Percentiles rank a stretch among this genome's conserved stretches.
Evolutionary conservation across 805 yeast species (phyloP).

Genomic region (Metschnikowia bowlesiae): DNA sequence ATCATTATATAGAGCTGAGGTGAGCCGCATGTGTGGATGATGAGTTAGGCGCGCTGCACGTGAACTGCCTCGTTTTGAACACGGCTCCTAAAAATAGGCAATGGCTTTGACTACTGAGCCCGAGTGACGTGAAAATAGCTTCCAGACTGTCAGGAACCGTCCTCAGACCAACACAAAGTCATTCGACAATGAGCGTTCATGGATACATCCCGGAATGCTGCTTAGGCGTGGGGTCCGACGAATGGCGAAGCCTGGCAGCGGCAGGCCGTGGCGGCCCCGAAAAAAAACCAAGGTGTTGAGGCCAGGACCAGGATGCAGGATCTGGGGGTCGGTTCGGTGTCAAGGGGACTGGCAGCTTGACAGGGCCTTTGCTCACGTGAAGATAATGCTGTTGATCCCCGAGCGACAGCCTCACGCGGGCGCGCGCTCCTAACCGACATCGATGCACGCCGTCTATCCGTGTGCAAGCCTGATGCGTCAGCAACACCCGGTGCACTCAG

Average conservation of each 20-base stretch:
- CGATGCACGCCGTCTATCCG: background rate
- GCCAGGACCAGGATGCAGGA: background rate
- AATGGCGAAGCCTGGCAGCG: too few relatives aligned
- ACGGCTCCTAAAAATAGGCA: background rate
- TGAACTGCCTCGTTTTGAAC: background rate
- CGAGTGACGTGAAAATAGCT: too few relatives aligned
- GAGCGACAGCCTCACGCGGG: background rate
- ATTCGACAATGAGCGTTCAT: too few relatives aligned
- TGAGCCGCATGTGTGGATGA: conserved; percentile 3
- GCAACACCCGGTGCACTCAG: too few relatives aligned
- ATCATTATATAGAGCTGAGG: background rate
- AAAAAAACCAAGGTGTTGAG: background rate
- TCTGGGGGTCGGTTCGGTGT: background rate
- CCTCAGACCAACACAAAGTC: too few relatives aligned
- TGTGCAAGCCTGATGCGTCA: too few relatives aligned
- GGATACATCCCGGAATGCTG: too few relatives aligned
- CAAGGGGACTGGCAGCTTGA: background rate
- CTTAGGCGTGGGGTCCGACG: too few relatives aligned
- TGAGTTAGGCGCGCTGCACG: conserved; percentile 1
- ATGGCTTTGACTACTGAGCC: background rate
- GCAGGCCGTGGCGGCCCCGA: too few relatives aligned
- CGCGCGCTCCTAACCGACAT: background rate
- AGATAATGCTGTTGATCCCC: background rate
- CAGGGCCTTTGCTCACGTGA: background rate
- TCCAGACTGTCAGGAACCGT: too few relatives aligned